A percentile compares a stretch with the other conserved stretches of the same genome.
Evolutionary conservation across 139 green algal genomes (phyloP).

Genomic region (Gonium pectorale): DNA sequence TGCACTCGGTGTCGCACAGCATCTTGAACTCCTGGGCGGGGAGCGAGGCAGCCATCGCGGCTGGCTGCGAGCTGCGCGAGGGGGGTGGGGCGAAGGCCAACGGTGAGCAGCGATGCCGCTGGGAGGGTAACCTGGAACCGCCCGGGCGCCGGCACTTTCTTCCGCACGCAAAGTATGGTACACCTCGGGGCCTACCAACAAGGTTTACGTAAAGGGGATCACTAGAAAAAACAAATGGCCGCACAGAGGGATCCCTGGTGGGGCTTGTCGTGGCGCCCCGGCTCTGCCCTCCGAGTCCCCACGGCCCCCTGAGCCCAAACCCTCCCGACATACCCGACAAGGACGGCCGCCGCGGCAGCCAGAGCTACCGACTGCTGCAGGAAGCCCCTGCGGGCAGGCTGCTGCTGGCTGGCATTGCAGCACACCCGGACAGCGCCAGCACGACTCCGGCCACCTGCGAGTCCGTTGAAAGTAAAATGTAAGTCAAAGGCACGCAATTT

Average conservation of each 20-base stretch:
- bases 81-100: background rate
- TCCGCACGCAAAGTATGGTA: background rate
- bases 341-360: constrained; percentile 1
- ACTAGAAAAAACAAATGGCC: background rate
- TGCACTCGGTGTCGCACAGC: constrained; percentile 83
- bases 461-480: too few relatives aligned
- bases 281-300: too few relatives aligned
- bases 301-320: too few relatives aligned
- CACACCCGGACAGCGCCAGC: background rate
- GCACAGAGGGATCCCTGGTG: background rate
- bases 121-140: background rate
- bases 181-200: background rate
- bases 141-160: background rate
- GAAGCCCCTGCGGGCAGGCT: background rate
- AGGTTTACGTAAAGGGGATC: background rate
- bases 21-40: constrained; percentile 38
- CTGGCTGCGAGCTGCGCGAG: background rate
- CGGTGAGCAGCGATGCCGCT: background rate
- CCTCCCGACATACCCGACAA: constrained; percentile 20
- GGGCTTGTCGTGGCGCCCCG: background rate
- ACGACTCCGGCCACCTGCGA: background rate
- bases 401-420: background rate
- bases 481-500: too few relatives aligned
- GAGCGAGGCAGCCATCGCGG: background rate
- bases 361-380: constrained; percentile 5